Evolutionary conservation across 2,329 filamentous ascomycete species (phyloP).

Genomic region (Paraphoma chrysanthemicola): DNA sequence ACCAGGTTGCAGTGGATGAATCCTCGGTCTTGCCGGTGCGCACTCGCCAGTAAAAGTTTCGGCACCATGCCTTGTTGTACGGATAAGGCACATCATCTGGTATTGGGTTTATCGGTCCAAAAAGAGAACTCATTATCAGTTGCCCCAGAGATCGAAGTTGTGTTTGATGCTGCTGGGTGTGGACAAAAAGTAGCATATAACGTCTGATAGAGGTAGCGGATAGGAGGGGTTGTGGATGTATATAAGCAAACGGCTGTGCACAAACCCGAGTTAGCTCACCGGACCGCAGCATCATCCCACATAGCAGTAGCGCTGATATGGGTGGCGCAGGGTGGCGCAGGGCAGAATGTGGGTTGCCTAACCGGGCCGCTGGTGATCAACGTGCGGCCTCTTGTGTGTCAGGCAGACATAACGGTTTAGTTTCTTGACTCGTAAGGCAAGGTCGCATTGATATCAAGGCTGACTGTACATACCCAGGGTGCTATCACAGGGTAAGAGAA

Average conservation of each 20-base stretch:
- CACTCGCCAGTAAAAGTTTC: neutral
- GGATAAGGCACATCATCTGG: neutral
- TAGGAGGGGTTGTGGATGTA: neutral
- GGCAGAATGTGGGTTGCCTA: neutral
- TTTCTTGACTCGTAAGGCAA: too few species aligned
- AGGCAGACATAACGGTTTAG: too few species aligned
- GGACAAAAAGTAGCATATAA: too few species aligned
- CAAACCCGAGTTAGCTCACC: neutral
- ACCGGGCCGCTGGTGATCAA: neutral
- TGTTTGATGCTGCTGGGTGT: too few species aligned
- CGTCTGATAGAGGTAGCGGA: too few species aligned
- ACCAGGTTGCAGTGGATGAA: neutral
- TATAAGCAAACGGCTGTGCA: neutral
- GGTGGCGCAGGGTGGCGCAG: neutral
- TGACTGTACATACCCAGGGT: too few species aligned
- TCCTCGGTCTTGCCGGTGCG: neutral
- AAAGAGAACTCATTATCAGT: neutral
- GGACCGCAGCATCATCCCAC: neutral
- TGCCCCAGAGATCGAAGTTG: too few species aligned
- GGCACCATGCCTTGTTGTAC: neutral
- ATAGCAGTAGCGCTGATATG: neutral
- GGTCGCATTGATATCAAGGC: too few species aligned
- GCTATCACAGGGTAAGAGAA: too few species aligned
- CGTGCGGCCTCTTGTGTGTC: too few species aligned
- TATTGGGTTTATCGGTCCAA: neutral